Base-by-base conservation (phyloP, 345 rosid species). In the Conringia planisiliqua region DNA sequence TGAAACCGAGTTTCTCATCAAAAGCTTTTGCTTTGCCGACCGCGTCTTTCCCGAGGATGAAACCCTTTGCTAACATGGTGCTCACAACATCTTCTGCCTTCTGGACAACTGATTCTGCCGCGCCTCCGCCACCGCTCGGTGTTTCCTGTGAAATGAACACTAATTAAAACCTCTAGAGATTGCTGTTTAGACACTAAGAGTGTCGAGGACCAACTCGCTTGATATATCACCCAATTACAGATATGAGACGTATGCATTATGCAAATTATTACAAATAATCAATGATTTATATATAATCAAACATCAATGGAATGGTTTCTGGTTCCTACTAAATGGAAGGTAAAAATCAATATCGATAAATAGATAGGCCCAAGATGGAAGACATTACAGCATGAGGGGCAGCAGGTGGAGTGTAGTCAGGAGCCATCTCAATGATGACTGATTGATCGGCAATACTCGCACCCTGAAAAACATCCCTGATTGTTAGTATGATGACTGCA, bases 51-150 rank as follows among this genome's bases (percentile, higher is more conserved):
- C 98, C 95, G 16, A 93, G 82, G 81, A 91, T 79, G 69, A 84
- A 93, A 33, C 98, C 97, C 81, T 79, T 89, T 44, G 98, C 97
- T 68, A 93, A 73, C 98, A 93, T 91, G 90, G 83, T 74, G 82
- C 83, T 91, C 39, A 93, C 94, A 66, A 93, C 94, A 68, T 93
- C 98, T 83, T 91, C 98, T 52, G 97, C 97, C 85, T 88, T 89
- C 63, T 83, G 83, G 50, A 91, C 83, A 66, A 87, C 88, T 11
- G 89, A 75, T 66, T 78, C 89, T 71, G 82, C 76, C 40, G 59
- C 82, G 10, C 82, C 79, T 57, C 60, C 79, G 57, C 43, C 77
- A 16, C 42, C 69, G 46, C 75, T 81, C 62, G 77, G 78, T 4
- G 75, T 74, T 61, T 69, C 86, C 96, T 88, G 86, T 14, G 40